Percentiles rank a stretch among this genome's conserved stretches.
Conservation (phyloP, 2,329 filamentous ascomycete species). For the Beauveria australis region DNA sequence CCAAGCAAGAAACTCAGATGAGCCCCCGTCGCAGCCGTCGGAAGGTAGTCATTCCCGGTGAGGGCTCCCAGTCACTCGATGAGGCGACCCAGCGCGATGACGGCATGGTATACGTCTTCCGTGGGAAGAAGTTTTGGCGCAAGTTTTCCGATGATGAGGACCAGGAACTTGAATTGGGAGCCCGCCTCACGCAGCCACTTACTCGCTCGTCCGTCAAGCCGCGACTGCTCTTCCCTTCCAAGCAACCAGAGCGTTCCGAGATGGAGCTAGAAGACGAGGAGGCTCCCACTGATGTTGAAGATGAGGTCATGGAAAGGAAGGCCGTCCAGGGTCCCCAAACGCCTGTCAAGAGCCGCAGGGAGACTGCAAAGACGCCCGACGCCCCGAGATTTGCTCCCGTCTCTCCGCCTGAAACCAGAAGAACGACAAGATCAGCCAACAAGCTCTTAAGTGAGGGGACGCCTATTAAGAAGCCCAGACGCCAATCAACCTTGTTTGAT, state of each 20-base stretch:
- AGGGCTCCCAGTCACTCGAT: conserved; percentile 51
- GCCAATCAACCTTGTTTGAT: conserved; percentile 53
- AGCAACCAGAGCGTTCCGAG: conserved; percentile 36
- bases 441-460: conserved; percentile 37
- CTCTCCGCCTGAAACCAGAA: conserved; percentile 54
- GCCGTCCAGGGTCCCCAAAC: conserved; percentile 23
- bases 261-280: conserved; percentile 49
- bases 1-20: conserved; percentile 27
- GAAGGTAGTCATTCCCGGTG: conserved; percentile 47
- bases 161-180: conserved; percentile 28
- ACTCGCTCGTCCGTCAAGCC: conserved; percentile 66
- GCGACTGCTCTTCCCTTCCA: conserved; percentile 58
- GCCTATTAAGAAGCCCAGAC: conserved; percentile 30
- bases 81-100: conserved; percentile 58
- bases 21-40: conserved; percentile 46
- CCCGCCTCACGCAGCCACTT: conserved; percentile 35
- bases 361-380: conserved; percentile 38
- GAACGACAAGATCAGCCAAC: conserved; percentile 49
- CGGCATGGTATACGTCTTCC: conserved; percentile 69
- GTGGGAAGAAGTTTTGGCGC: conserved; percentile 71
- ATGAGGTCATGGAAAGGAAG: conserved; percentile 27
- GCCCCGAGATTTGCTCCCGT: conserved; percentile 48
- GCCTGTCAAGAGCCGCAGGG: conserved; percentile 27
- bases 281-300: conserved; percentile 51
- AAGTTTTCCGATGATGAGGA: conserved; percentile 46